Evolutionary conservation across 176 grass and related monocot species (phyloP).

Genomic region (Coix lacrymajobi): DNA sequence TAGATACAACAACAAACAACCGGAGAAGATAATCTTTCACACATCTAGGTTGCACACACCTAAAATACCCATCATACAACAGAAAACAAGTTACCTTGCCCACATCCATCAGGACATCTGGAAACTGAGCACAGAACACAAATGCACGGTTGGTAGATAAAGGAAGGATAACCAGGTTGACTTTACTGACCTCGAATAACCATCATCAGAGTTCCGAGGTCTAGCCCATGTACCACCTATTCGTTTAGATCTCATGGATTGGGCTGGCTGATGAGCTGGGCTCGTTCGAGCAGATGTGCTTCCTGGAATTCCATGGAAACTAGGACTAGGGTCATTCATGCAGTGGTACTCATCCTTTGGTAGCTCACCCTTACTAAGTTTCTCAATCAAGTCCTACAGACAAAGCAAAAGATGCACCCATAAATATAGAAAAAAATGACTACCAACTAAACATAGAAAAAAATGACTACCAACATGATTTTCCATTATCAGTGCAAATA

Average conservation of each 20-base stretch:
- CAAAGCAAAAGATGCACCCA: background rate
- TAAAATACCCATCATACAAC: background rate
- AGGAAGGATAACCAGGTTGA: background rate
- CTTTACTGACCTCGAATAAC: slow-evolving; percentile 68
- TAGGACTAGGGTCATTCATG: slow-evolving; percentile 80
- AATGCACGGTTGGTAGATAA: background rate
- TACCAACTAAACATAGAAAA: background rate
- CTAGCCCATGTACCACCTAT: slow-evolving; percentile 71
- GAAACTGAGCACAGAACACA: background rate
- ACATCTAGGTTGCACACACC: background rate
- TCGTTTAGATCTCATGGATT: slow-evolving; percentile 72
- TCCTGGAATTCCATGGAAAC: slow-evolving; percentile 48
- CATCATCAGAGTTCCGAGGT: slow-evolving; percentile 76
- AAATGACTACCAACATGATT: background rate
- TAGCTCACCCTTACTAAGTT: slow-evolving; percentile 73
- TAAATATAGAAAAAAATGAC: background rate
- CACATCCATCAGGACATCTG: background rate
- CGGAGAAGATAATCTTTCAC: background rate
- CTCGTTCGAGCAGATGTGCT: slow-evolving; percentile 35
- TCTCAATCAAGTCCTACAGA: slow-evolving; percentile 79
- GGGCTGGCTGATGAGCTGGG: slow-evolving; percentile 48
- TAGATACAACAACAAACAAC: background rate
- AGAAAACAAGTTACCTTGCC: background rate
- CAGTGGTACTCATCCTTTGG: slow-evolving; percentile 73
- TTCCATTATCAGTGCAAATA: background rate